A percentile compares a stretch with the other conserved stretches of the same genome.
These are phyloP conservation scores for Phyllosticta citribraziliensis DNA, from an alignment of 2,329 filamentous ascomycete genomes.

Conservation along the genomic window DNA sequence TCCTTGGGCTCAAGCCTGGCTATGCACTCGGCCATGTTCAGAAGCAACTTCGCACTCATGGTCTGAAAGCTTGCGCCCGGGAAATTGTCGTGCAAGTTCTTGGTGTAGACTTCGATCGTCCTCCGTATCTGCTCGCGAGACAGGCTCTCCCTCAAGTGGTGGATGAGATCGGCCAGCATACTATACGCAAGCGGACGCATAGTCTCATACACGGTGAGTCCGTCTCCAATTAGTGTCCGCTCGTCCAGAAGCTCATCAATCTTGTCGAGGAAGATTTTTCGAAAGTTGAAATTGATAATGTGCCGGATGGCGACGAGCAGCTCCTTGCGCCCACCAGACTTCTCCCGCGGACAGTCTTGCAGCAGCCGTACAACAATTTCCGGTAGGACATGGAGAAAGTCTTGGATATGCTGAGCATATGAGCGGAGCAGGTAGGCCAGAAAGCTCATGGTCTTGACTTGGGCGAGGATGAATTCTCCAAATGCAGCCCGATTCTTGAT, in stretches of 20 bases:
- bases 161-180: slow-evolving; percentile 95
- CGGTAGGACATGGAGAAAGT: slow-evolving; percentile 78
- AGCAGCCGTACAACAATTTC: slow-evolving; percentile 83
- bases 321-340: slow-evolving; percentile 88
- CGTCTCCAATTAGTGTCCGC: slow-evolving; percentile 87
- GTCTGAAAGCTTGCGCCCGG: slow-evolving; percentile 98
- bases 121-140: slow-evolving; percentile 84
- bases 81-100: slow-evolving; percentile 88
- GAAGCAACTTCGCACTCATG: slow-evolving; percentile 92
- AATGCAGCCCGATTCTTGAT: slow-evolving; percentile 93
- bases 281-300: slow-evolving; percentile 98
- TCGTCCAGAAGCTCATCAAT: slow-evolving; percentile 95
- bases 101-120: slow-evolving; percentile 95
- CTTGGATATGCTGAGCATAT: slow-evolving; percentile 74
- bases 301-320: slow-evolving; percentile 92
- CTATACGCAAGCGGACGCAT: slow-evolving; percentile 94
- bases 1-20: slow-evolving; percentile 87
- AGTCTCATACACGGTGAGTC: slow-evolving; percentile 90
- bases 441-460: slow-evolving; percentile 99
- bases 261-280: slow-evolving; percentile 86
- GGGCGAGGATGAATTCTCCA: slow-evolving; percentile 93
- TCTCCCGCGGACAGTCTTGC: slow-evolving; percentile 89
- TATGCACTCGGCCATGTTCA: slow-evolving; percentile 98
- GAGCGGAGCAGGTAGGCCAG: slow-evolving; percentile 84
- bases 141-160: slow-evolving; percentile 87